Base-by-base conservation (phyloP, 345 rosid genomes). In the Geranium brycei region DNA sequence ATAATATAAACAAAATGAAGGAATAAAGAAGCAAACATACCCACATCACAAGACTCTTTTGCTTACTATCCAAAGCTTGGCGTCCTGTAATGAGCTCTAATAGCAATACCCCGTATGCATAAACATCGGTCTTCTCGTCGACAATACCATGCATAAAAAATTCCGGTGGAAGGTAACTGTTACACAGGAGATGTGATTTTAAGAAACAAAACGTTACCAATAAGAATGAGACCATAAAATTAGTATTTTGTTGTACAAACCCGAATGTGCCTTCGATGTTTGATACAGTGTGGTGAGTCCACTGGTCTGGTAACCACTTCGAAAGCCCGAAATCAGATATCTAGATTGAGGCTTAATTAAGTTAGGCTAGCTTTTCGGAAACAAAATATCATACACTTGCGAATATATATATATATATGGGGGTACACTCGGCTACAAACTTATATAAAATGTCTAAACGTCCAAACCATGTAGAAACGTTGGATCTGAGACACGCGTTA, bases 301-400 rank as follows among this genome's bases (percentile, higher is more conserved):
- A 87, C 32, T 92, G 84, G 73, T 89, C 95, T 0, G 96, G 96
- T 63, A 92, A 72, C 96, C 98, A 92, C 78, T 84, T 92, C 7
- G 98, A 83, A n/a, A 92, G 88, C 59, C 96, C 98, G 6, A 92
- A 89, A 83, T 92, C 98, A 65, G 98, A 87, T 73, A 92, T 89
- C 98, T 89, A 77, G 13, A 57, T 64, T 65, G 30, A 18, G 57
- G 10, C 47, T 38, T 38, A 38, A 10, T 38, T 38, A 23, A 38
- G 47, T 38, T 38, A 38, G 11, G 47, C 11, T 38, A 38, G 8
- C 41, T 51, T 58, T 40, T 40, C 17, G 40, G 19, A 55, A 56
- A 57, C 1, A 35, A 35, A 23, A 23, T 23, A 23, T 23, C 28
- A 23, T 23, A 23, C 28, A 23, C 28, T 23, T 23, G 28, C 28